Percentiles rank a stretch among this genome's conserved stretches.
These are phyloP conservation scores for Monosporascus sp. DNA, from an alignment of 2,329 filamentous ascomycete species.

Conservation along the genomic window DNA sequence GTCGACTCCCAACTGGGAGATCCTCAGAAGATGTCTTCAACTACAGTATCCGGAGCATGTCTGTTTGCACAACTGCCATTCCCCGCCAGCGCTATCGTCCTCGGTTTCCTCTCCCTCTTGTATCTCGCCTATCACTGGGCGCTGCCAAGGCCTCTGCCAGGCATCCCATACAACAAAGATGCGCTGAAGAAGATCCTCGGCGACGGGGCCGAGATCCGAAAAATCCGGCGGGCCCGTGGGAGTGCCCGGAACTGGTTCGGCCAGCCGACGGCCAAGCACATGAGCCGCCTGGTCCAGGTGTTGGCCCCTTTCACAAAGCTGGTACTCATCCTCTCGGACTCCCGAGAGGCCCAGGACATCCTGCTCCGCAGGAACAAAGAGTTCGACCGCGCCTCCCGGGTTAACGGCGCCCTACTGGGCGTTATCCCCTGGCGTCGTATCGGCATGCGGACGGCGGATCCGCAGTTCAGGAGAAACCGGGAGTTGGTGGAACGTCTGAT, in stretches of 20 bases:
- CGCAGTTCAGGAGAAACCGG: constrained; percentile 27
- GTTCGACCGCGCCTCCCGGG: constrained; percentile 26
- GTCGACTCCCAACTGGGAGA: too few relatives aligned
- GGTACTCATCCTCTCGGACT: constrained; percentile 27
- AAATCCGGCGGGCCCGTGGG: constrained; percentile 5
- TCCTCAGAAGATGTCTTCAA: too few relatives aligned
- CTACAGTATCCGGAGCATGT: too few relatives aligned
- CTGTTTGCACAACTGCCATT: too few relatives aligned
- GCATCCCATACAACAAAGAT: constrained; percentile 22
- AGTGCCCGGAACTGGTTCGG: constrained; percentile 8
- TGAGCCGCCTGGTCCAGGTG: constrained; percentile 26
- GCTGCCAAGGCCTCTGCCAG: constrained; percentile 23
- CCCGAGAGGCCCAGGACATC: constrained; percentile 29
- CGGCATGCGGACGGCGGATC: constrained; percentile 25
- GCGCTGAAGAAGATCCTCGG: constrained; percentile 16
- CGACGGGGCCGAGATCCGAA: constrained; percentile 14
- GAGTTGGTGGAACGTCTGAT: constrained; percentile 32
- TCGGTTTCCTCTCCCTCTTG: neutral
- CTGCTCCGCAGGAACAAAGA: constrained; percentile 25
- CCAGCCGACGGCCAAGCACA: constrained; percentile 7
- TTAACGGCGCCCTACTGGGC: constrained; percentile 10
- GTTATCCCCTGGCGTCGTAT: constrained; percentile 26
- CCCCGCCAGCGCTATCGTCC: too few relatives aligned
- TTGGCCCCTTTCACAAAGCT: constrained; percentile 29
- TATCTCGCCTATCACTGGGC: constrained; percentile 12